Evolutionary conservation across 176 grass and related monocot species (phyloP).

Genomic region (Luzula sylvatica): DNA sequence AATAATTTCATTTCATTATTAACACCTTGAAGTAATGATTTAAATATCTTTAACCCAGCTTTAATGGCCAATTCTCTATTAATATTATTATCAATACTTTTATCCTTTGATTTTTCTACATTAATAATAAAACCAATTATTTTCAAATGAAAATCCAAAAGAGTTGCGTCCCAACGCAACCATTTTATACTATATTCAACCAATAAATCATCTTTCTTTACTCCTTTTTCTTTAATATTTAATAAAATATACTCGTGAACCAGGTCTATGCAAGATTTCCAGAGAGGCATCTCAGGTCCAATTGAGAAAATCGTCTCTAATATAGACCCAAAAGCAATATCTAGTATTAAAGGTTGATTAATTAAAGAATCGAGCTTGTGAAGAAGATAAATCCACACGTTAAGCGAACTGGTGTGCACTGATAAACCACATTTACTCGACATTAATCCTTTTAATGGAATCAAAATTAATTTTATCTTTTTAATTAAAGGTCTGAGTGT

Average conservation of each 20-base stretch:
- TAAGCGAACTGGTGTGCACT: constrained; percentile 52
- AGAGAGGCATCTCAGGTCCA: constrained; percentile 30
- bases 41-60: constrained; percentile 41
- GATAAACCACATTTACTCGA: constrained; percentile 44
- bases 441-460: constrained; percentile 51
- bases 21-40: constrained; percentile 52
- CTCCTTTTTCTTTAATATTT: constrained; percentile 26
- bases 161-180: constrained; percentile 53
- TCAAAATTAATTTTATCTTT: constrained; percentile 67
- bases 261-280: constrained; percentile 57
- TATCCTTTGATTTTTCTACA: constrained; percentile 31
- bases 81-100: constrained; percentile 34
- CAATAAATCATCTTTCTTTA: constrained; percentile 6
- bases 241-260: constrained; percentile 50
- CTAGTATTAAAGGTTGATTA: constrained; percentile 43
- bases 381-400: constrained; percentile 75
- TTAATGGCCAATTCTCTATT: constrained; percentile 22
- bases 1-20: constrained; percentile 27
- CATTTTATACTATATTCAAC: constrained; percentile 46
- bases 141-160: constrained; percentile 44
- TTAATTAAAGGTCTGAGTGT: constrained; percentile 36
- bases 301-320: constrained; percentile 58
- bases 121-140: constrained; percentile 47
- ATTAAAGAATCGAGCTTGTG: constrained; percentile 50
- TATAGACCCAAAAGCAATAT: constrained; percentile 47